Percentiles rank a stretch among this genome's conserved stretches.
These are phyloP conservation scores for Leccinum longicurvipes DNA, from an alignment of 768 basidiomycete species.

Conservation along the genomic window DNA sequence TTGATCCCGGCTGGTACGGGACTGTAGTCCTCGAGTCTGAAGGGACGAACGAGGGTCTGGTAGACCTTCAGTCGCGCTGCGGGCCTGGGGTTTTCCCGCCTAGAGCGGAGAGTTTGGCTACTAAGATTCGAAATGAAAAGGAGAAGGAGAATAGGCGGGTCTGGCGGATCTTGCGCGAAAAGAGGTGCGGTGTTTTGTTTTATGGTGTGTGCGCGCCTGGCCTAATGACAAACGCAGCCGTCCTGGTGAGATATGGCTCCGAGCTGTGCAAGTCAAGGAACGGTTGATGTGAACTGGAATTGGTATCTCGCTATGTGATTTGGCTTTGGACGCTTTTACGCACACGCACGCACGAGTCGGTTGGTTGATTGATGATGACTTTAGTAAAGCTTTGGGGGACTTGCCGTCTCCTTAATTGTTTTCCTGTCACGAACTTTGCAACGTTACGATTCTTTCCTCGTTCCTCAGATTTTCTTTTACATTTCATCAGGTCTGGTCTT, in stretches of 20 bases:
- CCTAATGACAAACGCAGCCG: slow-evolving; percentile 14
- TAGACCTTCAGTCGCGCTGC: slow-evolving; percentile 73
- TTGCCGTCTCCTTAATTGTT: not conserved
- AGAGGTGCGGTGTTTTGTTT: slow-evolving; percentile 50
- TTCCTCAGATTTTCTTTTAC: not conserved
- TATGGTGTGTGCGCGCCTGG: not conserved
- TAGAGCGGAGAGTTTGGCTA: slow-evolving; percentile 38
- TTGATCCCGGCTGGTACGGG: slow-evolving; percentile 83
- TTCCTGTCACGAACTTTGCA: slow-evolving; percentile 6
- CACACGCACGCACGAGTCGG: too few species aligned
- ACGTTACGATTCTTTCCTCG: not conserved
- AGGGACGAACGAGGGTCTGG: slow-evolving; percentile 81
- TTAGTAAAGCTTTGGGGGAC: slow-evolving; percentile 3
- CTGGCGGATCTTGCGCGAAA: slow-evolving; percentile 73
- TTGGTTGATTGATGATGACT: too few species aligned
- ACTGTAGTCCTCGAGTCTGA: slow-evolving; percentile 81
- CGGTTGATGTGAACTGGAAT: slow-evolving; percentile 41
- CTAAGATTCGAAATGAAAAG: slow-evolving; percentile 36
- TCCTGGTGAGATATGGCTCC: slow-evolving; percentile 29
- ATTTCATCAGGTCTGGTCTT: slow-evolving; percentile 2
- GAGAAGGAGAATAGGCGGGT: slow-evolving; percentile 49
- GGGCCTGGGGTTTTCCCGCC: slow-evolving; percentile 65
- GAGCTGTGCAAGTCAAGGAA: slow-evolving; percentile 66
- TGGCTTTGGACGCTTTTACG: not conserved
- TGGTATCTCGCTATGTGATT: not conserved